Evolutionary conservation across 352 stramenopile species (phyloP), one percentile per base, ranked within the genome.

Genomic region (Phytophthora pluvialis): DNA sequence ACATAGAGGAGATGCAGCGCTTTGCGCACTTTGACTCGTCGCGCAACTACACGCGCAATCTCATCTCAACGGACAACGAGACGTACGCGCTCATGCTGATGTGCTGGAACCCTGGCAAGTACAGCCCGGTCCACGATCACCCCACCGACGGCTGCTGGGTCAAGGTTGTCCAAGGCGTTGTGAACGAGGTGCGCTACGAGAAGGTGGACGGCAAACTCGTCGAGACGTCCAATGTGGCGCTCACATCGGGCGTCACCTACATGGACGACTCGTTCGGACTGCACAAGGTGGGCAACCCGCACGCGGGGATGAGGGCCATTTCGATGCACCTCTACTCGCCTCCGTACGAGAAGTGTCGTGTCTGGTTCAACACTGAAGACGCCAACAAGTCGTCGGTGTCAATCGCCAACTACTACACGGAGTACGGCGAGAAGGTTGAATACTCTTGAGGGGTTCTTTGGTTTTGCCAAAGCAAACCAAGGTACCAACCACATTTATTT

Each of bases 41-140:
- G 12, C 89, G 90, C 36, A 91, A 96, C 52, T 98, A 98, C 73
- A 98, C 93, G n/a, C 77, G 95, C 60, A 98, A 98, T 71, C 77
- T 98, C 42, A 92, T 98, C 53, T 88, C 91, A 9, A 98, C 93
- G 3, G 93, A 98, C 68, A 72, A 95, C 66, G 74, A 95, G 77
- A 94, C 80, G 10, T 98, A 97, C 67, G 95, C 94, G n/a, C 83
- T 98, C 42, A 86, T 98, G 64, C 63, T 98, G 35, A 57, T 98
- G 26, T 98, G 94, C 78, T 98, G 95, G 95, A 98, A 96, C 72
- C 78, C 86, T 26, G 82, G 78, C 54, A 90, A 91, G 76, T 91
- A 91, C 70, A 91, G 90, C 32, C 90, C 89, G 0, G 96, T 98
- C 69, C 94, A 98, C 74, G 91, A 98, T 74, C 94, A 98, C 75